Base-by-base conservation (phyloP, 1,139 yeast species). In the Wickerhamomyces sp. region DNA sequence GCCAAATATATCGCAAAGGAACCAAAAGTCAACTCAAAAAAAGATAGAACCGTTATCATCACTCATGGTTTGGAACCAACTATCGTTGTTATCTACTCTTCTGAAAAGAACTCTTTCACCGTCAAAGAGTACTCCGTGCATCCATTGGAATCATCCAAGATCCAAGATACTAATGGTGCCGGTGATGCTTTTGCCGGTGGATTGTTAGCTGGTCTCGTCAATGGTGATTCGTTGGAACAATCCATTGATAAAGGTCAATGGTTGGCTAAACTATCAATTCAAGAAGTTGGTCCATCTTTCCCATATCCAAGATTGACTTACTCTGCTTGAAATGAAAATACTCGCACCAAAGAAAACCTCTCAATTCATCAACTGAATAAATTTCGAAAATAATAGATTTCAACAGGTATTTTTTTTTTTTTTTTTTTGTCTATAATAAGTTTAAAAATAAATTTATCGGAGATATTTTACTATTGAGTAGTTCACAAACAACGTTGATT, bases 141-240 rank as follows among this genome's bases (percentile, higher is more conserved):
- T 51, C 74, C 80, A 44, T 72, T 91, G 56, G 82, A 75, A 31
- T 56, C 75, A 31, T 65, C 71, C 34, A 70, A 82, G 62, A 74
- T 91, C 46, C 80, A 73, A 39, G 99, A 91, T 68, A 86, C 97
- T 58, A 91, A 91, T 66, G 98, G 98, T 70, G 98, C 98, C 31
- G 99, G 98, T 62, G 99, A 91, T 60, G 97, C 98, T 17, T 91
- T 91, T 59, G 98, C 97, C 41, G 95, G 95, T 57, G 99, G 98
- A 39, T 91, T 91, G 63, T 66, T 89, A 50, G 96, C 96, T 42
- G 93, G 89, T 42, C 67, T 89, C 49, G 94, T 86, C 38, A 68
- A 81, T 64, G 88, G 82, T 49, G 77, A 83, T 63, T 50, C 72
- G 23, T 59, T 88, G 40, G 67, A 69, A 31, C 67, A 74, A 34